Evolutionary conservation across 148 eudicot species (phyloP), one percentile per base, ranked within the genome.

Genomic region (Linanthus parryae): DNA sequence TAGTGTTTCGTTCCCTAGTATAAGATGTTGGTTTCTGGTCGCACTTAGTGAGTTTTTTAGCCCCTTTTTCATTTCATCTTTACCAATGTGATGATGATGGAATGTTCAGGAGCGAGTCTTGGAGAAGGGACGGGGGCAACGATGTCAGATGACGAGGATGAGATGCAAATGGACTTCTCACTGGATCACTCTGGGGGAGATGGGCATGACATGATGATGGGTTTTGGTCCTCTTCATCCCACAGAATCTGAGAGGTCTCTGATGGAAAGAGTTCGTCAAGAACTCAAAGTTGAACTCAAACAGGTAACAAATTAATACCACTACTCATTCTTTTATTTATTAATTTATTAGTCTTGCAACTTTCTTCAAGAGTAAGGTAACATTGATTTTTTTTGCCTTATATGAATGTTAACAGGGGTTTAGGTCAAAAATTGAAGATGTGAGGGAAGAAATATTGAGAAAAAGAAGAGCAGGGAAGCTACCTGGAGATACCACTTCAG

Each of bases 91-190:
- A 17, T 13, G 20, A 27, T 22, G 2, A 18, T 34, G 17, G 3
- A 47, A 9, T 27, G 27, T 53, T 16, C 57, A 87, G 96, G 96
- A 51, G 68, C 70, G 27, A 67, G 71, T 23, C 71, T 88, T 20
- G 88, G 75, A 34, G 96, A 88, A 51, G 92, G 88, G 66, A 71
- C 70, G 1, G 92, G 96, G n/a, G 88, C 79, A 58, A 88, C 96
- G 16, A 88, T 88, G 96, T 88, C 96, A 3, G 99, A 94, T 19
- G 96, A 94, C 40, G 99, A 94, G 52, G 99, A 88, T 53, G 99
- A 94, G 15, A 49, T 79, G 58, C 91, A 67, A 53, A 54, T 82
- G 64, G 96, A 88, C 45, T 84, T 82, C 61, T 47, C 88, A 0
- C 43, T 84, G 39, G 96, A 84, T 30, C 90, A 77, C 55, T 61